phyloP scores from a whole-genome alignment of 1,139 yeast genomes.

The Hansenula anomala region DNA sequence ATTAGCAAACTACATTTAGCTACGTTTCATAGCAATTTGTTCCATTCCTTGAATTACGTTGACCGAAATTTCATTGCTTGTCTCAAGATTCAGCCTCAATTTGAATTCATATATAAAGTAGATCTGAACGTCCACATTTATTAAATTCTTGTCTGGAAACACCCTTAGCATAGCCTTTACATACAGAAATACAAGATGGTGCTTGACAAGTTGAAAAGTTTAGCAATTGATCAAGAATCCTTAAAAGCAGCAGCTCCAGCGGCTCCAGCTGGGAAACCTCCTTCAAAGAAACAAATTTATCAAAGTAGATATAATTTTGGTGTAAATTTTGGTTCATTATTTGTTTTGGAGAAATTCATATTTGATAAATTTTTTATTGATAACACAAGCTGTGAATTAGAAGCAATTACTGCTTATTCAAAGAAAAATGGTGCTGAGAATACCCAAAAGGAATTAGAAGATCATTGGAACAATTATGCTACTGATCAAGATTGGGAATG shows the following conservation, averaged over 20 bases:
- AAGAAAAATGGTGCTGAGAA: constrained; percentile 47
- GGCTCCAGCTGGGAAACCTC: constrained; percentile 24
- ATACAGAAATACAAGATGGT: constrained; percentile 3
- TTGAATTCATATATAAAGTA: no score
- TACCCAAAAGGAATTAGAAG: constrained; percentile 52
- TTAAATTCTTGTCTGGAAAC: no score
- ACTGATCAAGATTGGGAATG: constrained; percentile 75
- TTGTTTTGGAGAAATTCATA: constrained; percentile 77
- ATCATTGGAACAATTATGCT: constrained; percentile 68
- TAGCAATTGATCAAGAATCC: constrained; percentile 4
- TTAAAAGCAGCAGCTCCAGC: constrained; percentile 24
- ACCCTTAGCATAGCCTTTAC: no score
- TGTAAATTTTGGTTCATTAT: constrained; percentile 81
- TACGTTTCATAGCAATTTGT: no score
- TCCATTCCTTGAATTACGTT: no score
- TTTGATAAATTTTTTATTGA: constrained; percentile 53
- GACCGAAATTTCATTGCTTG: no score
- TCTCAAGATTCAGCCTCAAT: no score
- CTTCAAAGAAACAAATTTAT: constrained; percentile 34
- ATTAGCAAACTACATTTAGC: no score
- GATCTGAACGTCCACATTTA: no score
- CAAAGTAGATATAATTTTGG: constrained; percentile 73
- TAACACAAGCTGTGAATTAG: constrained; percentile 62
- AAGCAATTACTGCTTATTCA: constrained; percentile 53
- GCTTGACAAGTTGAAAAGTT: constrained; percentile 11